Evolutionary conservation across 768 basidiomycete species (phyloP).

Genomic region (Suillus paluster): DNA sequence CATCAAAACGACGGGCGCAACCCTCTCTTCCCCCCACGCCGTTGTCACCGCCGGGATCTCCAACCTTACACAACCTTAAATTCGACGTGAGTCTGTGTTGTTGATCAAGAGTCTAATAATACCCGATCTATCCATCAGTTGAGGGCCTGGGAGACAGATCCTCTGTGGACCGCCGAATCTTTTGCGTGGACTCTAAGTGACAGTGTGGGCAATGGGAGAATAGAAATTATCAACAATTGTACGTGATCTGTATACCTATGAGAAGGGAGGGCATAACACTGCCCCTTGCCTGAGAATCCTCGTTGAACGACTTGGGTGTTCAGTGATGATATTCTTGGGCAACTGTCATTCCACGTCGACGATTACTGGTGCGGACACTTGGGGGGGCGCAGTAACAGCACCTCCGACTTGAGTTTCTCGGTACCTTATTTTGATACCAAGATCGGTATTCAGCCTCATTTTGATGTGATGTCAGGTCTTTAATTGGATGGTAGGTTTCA

Average conservation of each 20-base stretch:
- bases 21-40: conserved; percentile 10
- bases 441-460: conserved; percentile 23
- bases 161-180: conserved; percentile 15
- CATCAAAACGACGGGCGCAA: conserved; percentile 16
- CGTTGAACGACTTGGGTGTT: background rate
- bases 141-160: conserved; percentile 32
- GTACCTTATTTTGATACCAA: conserved; percentile 16
- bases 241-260: conserved; percentile 31
- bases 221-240: conserved; percentile 17
- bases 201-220: conserved; percentile 16
- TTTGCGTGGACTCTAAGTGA: conserved; percentile 12
- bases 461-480: conserved; percentile 23
- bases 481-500: conserved; percentile 21
- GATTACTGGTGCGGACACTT: conserved; percentile 13
- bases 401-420: conserved; percentile 18
- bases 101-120: conserved; percentile 14
- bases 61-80: conserved; percentile 13
- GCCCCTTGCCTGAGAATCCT: conserved; percentile 30
- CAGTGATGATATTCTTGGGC: conserved; percentile 14
- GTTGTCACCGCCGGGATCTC: conserved; percentile 18
- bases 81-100: conserved; percentile 30
- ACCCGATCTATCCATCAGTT: conserved; percentile 17
- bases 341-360: conserved; percentile 13
- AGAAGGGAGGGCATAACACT: conserved; percentile 15
- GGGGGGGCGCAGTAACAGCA: conserved; percentile 20